A percentile compares a stretch with the other conserved stretches of the same genome.
These are phyloP conservation scores for Nematodospora anomalae DNA, from an alignment of 1,139 yeast genomes.

Conservation along the genomic window DNA sequence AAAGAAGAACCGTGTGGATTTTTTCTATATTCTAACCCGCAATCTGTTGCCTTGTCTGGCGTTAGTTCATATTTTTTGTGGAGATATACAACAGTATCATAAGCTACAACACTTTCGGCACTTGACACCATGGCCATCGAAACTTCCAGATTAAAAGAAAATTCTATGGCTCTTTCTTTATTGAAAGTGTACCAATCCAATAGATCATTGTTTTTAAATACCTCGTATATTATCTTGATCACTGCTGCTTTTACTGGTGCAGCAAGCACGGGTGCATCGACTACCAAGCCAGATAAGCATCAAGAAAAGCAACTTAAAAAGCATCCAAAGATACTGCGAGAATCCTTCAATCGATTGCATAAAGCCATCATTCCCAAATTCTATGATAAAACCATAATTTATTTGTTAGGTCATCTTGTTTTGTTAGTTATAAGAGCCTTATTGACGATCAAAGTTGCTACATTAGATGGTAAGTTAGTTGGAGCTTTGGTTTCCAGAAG, in stretches of 20 bases:
- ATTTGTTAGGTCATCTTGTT: conserved; percentile 56
- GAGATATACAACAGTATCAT: no score
- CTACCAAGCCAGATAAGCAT: conserved; percentile 3
- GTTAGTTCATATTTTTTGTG: no score
- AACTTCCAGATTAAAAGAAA: conserved; percentile 7
- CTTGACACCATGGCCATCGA: conserved; percentile 9
- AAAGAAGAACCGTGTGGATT: no score
- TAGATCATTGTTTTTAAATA: conserved; percentile 48
- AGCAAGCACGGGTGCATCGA: conserved; percentile 28
- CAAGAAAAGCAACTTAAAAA: conserved; percentile 18
- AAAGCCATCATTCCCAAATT: conserved; percentile 42
- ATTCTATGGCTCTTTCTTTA: conserved; percentile 23
- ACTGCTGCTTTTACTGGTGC: conserved; percentile 50
- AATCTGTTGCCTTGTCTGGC: no score
- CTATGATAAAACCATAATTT: conserved; percentile 35
- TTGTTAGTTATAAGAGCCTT: conserved; percentile 69
- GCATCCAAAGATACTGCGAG: conserved; percentile 33
- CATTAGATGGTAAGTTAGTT: conserved; percentile 82
- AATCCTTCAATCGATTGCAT: conserved; percentile 33
- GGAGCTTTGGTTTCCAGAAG: conserved; percentile 77
- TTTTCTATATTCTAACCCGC: no score
- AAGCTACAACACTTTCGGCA: no score
- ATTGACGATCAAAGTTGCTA: conserved; percentile 79
- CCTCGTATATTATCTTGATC: conserved; percentile 48
- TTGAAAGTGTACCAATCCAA: conserved; percentile 44